A percentile compares a stretch with the other conserved stretches of the same genome.
Evolutionary conservation across 2,329 filamentous ascomycete species (phyloP).

Genomic region (Colletotrichum sp.): DNA sequence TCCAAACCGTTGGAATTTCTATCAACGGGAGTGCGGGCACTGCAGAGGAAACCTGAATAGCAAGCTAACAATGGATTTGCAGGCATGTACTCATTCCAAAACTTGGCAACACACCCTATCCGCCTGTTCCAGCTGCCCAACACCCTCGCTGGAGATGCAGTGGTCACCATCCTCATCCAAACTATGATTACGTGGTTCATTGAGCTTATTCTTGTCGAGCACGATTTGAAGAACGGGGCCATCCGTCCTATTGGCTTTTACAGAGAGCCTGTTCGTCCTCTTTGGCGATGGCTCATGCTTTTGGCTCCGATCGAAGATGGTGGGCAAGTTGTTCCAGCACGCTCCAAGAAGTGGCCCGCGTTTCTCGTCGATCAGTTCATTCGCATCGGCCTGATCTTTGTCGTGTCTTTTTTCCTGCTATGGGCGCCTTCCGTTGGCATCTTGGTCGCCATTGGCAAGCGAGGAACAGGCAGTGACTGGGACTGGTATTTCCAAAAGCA

Average conservation of each 20-base stretch:
- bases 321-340: slow-evolving; percentile 32
- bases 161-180: slow-evolving; percentile 56
- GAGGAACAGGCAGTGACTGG: slow-evolving; percentile 27
- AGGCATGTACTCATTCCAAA: slow-evolving; percentile 53
- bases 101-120: slow-evolving; percentile 41
- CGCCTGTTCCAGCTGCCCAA: slow-evolving; percentile 55
- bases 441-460: slow-evolving; percentile 41
- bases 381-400: slow-evolving; percentile 38
- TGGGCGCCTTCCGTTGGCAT: slow-evolving; percentile 50
- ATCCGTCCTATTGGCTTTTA: slow-evolving; percentile 53
- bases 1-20: background rate
- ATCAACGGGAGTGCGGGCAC: background rate
- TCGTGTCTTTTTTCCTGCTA: slow-evolving; percentile 45
- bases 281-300: slow-evolving; percentile 50
- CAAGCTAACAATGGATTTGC: background rate
- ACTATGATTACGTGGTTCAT: slow-evolving; percentile 56
- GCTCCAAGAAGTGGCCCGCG: background rate
- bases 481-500: slow-evolving; percentile 48
- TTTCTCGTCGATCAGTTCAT: slow-evolving; percentile 40
- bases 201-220: slow-evolving; percentile 51
- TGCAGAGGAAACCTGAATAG: background rate
- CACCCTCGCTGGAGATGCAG: slow-evolving; percentile 54
- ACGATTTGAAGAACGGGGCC: slow-evolving; percentile 47
- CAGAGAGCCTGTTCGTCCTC: slow-evolving; percentile 34
- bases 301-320: slow-evolving; percentile 31